These are phyloP conservation scores for Bromus sterilis DNA, from an alignment of 176 grass and related monocot genomes.

Conservation along the genomic window DNA sequence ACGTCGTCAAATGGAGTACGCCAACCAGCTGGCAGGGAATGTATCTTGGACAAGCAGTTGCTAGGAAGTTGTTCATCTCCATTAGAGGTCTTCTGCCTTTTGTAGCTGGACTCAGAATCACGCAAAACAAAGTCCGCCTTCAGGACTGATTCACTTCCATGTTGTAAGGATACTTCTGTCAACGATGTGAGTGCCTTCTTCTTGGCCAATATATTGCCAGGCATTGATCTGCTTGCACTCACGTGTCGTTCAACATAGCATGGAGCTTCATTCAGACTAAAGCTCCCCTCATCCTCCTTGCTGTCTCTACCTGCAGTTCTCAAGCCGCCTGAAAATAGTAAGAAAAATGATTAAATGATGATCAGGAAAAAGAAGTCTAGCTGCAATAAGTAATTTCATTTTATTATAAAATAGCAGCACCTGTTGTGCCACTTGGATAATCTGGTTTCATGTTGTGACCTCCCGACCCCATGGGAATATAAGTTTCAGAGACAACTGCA, in stretches of 20 bases:
- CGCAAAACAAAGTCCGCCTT: slow-evolving; percentile 12
- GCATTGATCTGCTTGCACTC: neutral
- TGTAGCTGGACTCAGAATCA: slow-evolving; percentile 24
- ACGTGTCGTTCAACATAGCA: neutral
- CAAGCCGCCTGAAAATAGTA: slow-evolving; percentile 30
- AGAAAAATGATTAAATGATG: slow-evolving; percentile 10
- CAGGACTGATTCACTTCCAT: slow-evolving; percentile 16
- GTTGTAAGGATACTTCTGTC: neutral
- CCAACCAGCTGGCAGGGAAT: slow-evolving; percentile 28
- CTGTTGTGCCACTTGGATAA: slow-evolving; percentile 28
- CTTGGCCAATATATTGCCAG: slow-evolving; percentile 10
- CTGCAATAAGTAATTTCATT: neutral
- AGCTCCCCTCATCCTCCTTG: slow-evolving; percentile 13
- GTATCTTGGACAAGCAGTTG: slow-evolving; percentile 51
- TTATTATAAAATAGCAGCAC: slow-evolving; percentile 29
- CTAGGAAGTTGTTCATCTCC: slow-evolving; percentile 18
- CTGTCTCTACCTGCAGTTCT: slow-evolving; percentile 3
- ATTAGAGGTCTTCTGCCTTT: slow-evolving; percentile 33
- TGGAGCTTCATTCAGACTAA: slow-evolving; percentile 8
- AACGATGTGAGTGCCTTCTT: slow-evolving; percentile 2
- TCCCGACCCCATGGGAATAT: slow-evolving; percentile 5
- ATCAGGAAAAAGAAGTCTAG: neutral
- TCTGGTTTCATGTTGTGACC: neutral
- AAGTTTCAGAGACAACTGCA: neutral
- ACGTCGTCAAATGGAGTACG: slow-evolving; percentile 5